Evolutionary conservation across 371 early-diverging fungal genomes (phyloP).

Genomic region (Smittium mucronatum): DNA sequence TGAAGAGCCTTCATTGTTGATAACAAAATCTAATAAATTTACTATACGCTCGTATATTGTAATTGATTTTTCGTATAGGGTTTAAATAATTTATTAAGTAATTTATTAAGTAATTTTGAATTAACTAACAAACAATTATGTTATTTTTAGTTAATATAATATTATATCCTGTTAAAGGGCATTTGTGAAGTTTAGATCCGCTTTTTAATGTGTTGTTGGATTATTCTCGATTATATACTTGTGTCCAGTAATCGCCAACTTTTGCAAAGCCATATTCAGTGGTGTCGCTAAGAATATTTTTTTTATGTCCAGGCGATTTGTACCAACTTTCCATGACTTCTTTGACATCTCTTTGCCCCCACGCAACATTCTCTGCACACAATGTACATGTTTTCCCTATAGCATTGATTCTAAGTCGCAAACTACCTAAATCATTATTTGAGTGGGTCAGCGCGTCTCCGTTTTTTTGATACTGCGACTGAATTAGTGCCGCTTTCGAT

Average conservation of each 20-base stretch:
- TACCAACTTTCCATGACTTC: background rate
- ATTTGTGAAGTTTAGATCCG: background rate
- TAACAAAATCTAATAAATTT: background rate
- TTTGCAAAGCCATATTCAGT: background rate
- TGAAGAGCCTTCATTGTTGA: too few species aligned
- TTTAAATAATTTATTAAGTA: background rate
- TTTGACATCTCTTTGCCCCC: background rate
- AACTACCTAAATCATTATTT: background rate
- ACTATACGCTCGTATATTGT: background rate
- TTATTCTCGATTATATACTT: background rate
- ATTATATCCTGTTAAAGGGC: background rate
- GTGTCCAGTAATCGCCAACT: background rate
- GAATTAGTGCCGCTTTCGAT: background rate
- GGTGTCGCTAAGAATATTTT: background rate
- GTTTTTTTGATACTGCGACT: background rate
- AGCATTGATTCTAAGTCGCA: background rate
- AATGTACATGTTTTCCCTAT: background rate
- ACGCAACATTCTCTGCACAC: background rate
- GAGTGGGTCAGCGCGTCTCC: background rate
- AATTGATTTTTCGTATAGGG: background rate
- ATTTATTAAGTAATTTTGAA: background rate
- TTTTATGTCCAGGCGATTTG: background rate
- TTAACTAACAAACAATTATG: background rate
- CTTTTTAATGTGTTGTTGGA: background rate
- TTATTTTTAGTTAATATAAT: background rate